Evolutionary conservation across 2,329 filamentous ascomycete genomes (phyloP).

Genomic region (Scedosporium minutisporum): DNA sequence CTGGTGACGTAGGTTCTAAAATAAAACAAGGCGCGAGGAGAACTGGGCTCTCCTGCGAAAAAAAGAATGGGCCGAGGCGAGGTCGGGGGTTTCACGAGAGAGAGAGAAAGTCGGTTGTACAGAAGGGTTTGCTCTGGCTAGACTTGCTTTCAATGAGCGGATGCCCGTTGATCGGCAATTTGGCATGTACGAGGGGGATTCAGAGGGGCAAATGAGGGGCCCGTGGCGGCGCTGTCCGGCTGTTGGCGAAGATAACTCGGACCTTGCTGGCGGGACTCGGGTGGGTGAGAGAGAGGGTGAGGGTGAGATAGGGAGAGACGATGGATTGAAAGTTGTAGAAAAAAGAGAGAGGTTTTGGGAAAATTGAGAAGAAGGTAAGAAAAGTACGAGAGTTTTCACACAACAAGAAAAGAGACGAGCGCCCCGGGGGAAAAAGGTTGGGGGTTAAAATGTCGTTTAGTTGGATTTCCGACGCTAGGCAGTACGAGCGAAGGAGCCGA

Average conservation of each 20-base stretch:
- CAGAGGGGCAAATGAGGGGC: background rate
- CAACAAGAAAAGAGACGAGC: background rate
- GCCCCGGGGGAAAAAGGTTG: background rate
- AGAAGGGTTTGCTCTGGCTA: background rate
- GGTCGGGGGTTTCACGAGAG: background rate
- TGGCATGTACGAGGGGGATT: background rate
- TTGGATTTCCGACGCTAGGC: background rate
- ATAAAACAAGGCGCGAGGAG: background rate
- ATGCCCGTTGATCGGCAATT: background rate
- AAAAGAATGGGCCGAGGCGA: background rate
- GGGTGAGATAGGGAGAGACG: background rate
- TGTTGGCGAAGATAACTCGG: background rate
- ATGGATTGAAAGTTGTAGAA: background rate
- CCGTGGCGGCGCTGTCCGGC: background rate
- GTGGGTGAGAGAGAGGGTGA: background rate
- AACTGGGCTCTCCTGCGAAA: too few species aligned
- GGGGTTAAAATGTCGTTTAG: background rate
- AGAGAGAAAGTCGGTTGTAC: background rate
- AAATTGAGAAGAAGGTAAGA: slow-evolving; percentile 1
- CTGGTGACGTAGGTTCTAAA: background rate
- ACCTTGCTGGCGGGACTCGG: background rate
- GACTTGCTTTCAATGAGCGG: background rate
- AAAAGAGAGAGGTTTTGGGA: background rate
- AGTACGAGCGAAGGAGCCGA: background rate
- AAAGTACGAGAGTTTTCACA: background rate